phyloP scores from a whole-genome alignment of 1,284 basidiomycete genomes.

The Lignosus rhinocerotis region DNA sequence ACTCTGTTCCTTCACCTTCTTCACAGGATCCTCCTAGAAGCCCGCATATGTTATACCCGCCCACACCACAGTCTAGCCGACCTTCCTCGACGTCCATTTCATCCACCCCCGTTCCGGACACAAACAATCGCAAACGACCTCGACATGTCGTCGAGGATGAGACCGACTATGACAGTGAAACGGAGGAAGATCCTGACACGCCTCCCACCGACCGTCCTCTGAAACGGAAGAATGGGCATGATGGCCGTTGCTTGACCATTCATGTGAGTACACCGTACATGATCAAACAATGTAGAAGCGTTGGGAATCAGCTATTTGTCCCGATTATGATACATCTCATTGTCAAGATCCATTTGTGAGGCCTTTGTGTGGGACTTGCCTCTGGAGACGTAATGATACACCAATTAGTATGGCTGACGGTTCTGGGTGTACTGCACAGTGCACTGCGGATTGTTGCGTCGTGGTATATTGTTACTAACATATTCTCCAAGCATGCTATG shows the following conservation, averaged over 20 bases:
- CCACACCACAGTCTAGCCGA: constrained; percentile 14
- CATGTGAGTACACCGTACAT: constrained; percentile 44
- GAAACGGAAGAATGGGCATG: constrained; percentile 58
- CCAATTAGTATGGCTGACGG: no score
- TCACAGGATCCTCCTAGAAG: not conserved
- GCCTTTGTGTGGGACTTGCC: no score
- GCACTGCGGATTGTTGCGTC: no score
- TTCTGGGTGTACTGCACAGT: no score
- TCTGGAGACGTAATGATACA: no score
- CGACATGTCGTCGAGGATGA: constrained; percentile 31
- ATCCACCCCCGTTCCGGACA: constrained; percentile 10
- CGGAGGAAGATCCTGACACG: constrained; percentile 35
- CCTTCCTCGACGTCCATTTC: not conserved
- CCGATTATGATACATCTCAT: no score
- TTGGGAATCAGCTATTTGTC: no score
- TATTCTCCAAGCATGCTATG: constrained; percentile 59
- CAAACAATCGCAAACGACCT: constrained; percentile 33
- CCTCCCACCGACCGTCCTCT: constrained; percentile 33
- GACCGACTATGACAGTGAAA: constrained; percentile 30
- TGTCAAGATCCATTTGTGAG: no score
- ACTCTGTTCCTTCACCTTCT: not conserved
- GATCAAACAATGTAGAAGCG: no score
- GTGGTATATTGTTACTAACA: not conserved
- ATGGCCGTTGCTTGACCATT: constrained; percentile 62
- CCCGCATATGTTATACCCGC: not conserved